Evolutionary conservation across 495 filamentous ascomycete species (phyloP).

Genomic region (Aspergillus sparsus): DNA sequence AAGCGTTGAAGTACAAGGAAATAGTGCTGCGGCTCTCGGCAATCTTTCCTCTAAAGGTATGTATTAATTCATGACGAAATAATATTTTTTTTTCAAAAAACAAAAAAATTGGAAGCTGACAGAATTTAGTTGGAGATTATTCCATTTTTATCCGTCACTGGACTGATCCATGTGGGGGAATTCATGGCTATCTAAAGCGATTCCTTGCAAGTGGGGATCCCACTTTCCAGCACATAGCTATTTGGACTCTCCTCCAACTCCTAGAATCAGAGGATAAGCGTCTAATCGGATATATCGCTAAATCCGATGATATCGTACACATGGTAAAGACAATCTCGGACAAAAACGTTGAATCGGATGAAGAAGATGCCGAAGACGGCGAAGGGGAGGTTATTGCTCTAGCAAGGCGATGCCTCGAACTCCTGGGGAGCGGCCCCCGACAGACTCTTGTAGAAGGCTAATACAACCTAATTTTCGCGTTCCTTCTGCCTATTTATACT

Average conservation of each 20-base stretch:
- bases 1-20: constrained; percentile 97
- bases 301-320: constrained; percentile 83
- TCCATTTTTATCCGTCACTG: constrained; percentile 93
- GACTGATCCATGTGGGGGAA: constrained; percentile 87
- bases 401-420: constrained; percentile 83
- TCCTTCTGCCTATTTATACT: constrained; percentile 6
- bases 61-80: constrained; percentile 19
- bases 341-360: constrained; percentile 85
- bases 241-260: constrained; percentile 95
- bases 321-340: constrained; percentile 91
- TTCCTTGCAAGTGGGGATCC: constrained; percentile 94
- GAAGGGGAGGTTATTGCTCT: constrained; percentile 94
- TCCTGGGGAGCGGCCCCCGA: constrained; percentile 66
- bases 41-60: constrained; percentile 97
- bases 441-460: constrained; percentile 59
- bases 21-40: constrained; percentile 92
- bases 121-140: constrained; percentile 83
- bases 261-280: constrained; percentile 90
- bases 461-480: constrained; percentile 17
- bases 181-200: constrained; percentile 89
- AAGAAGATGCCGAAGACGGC: constrained; percentile 84
- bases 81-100: no score
- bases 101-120: constrained; percentile 6
- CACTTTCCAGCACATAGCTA: constrained; percentile 98
- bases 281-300: constrained; percentile 79